Evolutionary conservation across 768 basidiomycete species (phyloP), one percentile per base, ranked within the genome.

Genomic region (Russula sp.): DNA sequence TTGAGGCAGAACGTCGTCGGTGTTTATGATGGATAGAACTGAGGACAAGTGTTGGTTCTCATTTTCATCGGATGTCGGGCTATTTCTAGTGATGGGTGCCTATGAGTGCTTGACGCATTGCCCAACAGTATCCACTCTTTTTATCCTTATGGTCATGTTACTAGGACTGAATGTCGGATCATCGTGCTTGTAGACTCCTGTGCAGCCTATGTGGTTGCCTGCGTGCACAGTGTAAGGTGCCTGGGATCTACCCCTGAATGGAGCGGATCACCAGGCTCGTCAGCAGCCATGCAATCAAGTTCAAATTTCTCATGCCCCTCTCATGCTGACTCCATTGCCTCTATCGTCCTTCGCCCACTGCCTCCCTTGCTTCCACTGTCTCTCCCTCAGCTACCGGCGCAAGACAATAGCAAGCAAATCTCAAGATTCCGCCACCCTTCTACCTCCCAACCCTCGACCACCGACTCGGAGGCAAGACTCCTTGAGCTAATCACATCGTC

Each of bases 251-350:
- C n/a, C n/a, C n/a, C n/a, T n/a, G n/a, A n/a, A n/a, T n/a, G n/a
- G n/a, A n/a, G n/a, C n/a, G n/a, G 95, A 94, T 95, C 93, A 3
- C 94, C 94, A 0, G 96, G 97, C 0, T n/a, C n/a, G n/a, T n/a
- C n/a, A n/a, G n/a, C n/a, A n/a, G n/a, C n/a, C n/a, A n/a, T n/a
- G n/a, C n/a, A n/a, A n/a, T n/a, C n/a, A n/a, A n/a, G n/a, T n/a
- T n/a, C n/a, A n/a, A n/a, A n/a, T n/a, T n/a, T n/a, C n/a, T n/a
- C n/a, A n/a, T n/a, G n/a, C n/a, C n/a, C n/a, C n/a, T n/a, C n/a
- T n/a, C n/a, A n/a, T n/a, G n/a, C n/a, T n/a, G n/a, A n/a, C n/a
- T n/a, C n/a, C n/a, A n/a, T n/a, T n/a, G n/a, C n/a, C n/a, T n/a
- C n/a, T n/a, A n/a, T n/a, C n/a, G n/a, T n/a, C n/a, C n/a, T n/a